Evolutionary conservation across 2,329 filamentous ascomycete genomes (phyloP).

Genomic region (Colletotrichum destructivum): DNA sequence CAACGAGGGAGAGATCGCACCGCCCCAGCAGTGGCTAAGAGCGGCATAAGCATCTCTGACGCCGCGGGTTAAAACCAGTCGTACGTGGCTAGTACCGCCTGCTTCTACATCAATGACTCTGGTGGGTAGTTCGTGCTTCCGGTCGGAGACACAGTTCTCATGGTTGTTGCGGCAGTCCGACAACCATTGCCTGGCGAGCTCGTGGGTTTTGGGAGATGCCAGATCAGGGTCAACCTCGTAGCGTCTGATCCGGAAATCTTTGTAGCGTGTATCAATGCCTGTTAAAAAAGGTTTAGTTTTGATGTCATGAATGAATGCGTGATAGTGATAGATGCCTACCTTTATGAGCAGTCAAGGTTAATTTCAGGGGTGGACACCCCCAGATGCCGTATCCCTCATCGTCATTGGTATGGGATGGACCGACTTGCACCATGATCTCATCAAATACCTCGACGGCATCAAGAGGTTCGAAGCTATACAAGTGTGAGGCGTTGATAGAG

Average conservation of each 20-base stretch:
- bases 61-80: not conserved
- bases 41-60: conserved; percentile 26
- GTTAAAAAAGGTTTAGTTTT: not conserved
- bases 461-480: not conserved
- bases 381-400: conserved; percentile 2
- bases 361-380: not conserved
- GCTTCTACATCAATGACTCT: conserved; percentile 26
- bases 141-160: not conserved
- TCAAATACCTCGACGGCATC: conserved; percentile 12
- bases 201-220: not conserved
- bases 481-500: conserved; percentile 12
- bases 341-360: conserved; percentile 1
- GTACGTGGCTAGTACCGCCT: not conserved
- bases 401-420: not conserved
- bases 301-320: too few species aligned
- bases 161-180: conserved; percentile 12
- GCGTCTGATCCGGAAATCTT: not conserved
- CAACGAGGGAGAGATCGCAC: conserved; percentile 17
- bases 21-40: conserved; percentile 44
- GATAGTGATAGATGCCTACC: not conserved
- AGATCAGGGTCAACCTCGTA: conserved; percentile 7
- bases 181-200: conserved; percentile 12
- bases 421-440: conserved; percentile 25
- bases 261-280: not conserved
- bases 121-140: conserved; percentile 6